Conservation (phyloP, 495 filamentous ascomycete species). For the Clohesyomyces aquaticus region DNA sequence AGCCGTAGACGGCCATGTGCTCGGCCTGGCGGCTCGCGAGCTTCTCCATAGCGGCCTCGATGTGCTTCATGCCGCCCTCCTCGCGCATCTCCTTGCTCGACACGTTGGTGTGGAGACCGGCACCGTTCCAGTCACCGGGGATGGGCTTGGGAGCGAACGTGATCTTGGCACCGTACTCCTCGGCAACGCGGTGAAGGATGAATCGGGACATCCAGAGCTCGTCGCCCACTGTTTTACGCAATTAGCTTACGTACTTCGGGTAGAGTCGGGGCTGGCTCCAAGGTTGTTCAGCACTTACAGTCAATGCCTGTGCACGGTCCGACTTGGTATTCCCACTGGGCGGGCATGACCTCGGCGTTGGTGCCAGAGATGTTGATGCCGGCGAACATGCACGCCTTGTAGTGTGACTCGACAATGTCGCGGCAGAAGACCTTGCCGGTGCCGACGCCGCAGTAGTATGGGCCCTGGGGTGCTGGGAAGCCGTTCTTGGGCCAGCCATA, state of each 20-base stretch:
- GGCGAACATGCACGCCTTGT: constrained; percentile 93
- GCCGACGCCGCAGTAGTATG: constrained; percentile 99
- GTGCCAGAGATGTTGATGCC: constrained; percentile 95
- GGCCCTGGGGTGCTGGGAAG: constrained; percentile 95
- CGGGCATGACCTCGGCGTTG: constrained; percentile 98
- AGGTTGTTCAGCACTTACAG: constrained; percentile 53
- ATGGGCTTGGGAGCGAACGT: constrained; percentile 98
- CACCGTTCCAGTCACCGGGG: constrained; percentile 99
- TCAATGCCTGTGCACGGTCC: constrained; percentile 92
- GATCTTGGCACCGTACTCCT: constrained; percentile 96
- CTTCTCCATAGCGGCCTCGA: constrained; percentile 85
- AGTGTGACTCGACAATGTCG: constrained; percentile 98
- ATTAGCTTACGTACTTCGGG: constrained; percentile 24
- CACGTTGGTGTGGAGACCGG: constrained; percentile 96
- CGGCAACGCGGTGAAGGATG: constrained; percentile 92
- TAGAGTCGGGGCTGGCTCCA: constrained; percentile 3
- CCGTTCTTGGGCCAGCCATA: constrained; percentile 96
- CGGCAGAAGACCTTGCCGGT: constrained; percentile 97
- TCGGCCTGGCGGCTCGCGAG: constrained; percentile 86
- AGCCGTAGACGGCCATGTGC: constrained; percentile 97
- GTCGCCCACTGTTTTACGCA: constrained; percentile 73
- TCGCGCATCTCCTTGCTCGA: constrained; percentile 83
- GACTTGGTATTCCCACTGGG: constrained; percentile 99
- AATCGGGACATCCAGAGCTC: constrained; percentile 97
- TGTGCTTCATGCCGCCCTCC: constrained; percentile 92